Evolutionary conservation across 1,284 basidiomycete species (phyloP), one percentile per base, ranked within the genome.

Genomic region (Tranzscheliella williamsii): DNA sequence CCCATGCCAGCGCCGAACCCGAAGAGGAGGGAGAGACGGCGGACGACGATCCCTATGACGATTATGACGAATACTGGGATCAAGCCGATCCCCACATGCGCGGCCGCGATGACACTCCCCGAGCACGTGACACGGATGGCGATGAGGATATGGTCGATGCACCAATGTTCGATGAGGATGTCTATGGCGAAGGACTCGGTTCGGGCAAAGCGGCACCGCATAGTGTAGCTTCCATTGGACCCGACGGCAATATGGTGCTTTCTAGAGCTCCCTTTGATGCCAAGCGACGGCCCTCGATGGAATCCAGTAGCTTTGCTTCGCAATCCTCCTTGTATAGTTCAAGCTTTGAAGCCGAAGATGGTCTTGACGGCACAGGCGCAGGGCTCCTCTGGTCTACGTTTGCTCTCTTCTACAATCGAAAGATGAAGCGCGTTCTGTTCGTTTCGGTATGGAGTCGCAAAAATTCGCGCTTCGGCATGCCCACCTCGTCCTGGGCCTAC

Each of bases 401-500:
- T 78, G 95, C 91, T 85, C 96, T 98, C 82, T 95, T 98, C 82
- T 83, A 93, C 76, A 95, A 93, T 81, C 85, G 87, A 75, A 94
- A 91, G 71, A 79, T 80, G 63, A 97, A 95, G 81, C 86, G 94
- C 17, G 86, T 98, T 69, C 79, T 98, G 39, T 97, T 95, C 79
- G 85, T 96, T 52, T 90, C 90, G 1, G 86, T 91, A 6, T 96
- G 91, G 90, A 90, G 91, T n/a, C 84, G 88, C 29, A 87, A 88
- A 42, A 84, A 83, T 29, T 31, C 66, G 22, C 50, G 60, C 18
- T 56, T 55, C 18, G 67, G 67, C 35, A 50, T 53, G 39, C 49
- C 54, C 16, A 47, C 42, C 21, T 41, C 53, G 5, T 42, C 54
- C 0, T 69, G 62, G 67, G 50, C 47, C 5, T 56, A 57, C 29